Evolutionary conservation across 129 eudicot genomes (phyloP).

Genomic region (Logfia minima): DNA sequence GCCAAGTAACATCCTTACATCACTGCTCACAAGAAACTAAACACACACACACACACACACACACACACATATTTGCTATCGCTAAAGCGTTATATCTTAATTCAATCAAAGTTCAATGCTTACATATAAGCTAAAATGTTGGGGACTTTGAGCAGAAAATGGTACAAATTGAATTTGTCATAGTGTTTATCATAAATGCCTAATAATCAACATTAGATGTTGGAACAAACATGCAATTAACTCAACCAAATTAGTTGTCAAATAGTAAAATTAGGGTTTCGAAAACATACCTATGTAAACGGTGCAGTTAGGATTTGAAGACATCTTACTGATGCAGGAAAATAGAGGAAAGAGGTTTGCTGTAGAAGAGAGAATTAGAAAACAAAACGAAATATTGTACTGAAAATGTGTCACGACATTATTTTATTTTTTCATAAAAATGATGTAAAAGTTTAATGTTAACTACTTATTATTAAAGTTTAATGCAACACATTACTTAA

Average conservation of each 20-base stretch:
- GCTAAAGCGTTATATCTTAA: neutral
- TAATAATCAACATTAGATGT: neutral
- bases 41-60: too few relatives aligned
- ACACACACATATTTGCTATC: neutral
- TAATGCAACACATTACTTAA: too few relatives aligned
- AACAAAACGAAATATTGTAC: too few relatives aligned
- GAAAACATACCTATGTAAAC: conserved; percentile 7
- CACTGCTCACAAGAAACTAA: neutral
- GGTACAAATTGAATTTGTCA: neutral
- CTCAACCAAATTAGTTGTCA: neutral
- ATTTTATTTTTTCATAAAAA: too few relatives aligned
- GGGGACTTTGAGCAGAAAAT: neutral
- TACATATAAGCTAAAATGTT: neutral
- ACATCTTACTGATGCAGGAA: neutral
- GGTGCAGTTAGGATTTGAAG: neutral
- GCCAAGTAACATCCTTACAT: too few relatives aligned
- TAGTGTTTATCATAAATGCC: neutral
- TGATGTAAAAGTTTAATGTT: too few relatives aligned
- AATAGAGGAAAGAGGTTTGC: neutral
- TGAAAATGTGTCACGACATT: too few relatives aligned
- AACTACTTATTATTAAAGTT: too few relatives aligned
- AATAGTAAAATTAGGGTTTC: neutral
- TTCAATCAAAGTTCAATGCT: too few relatives aligned
- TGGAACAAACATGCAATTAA: neutral
- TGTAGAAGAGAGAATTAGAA: neutral